phyloP scores from a whole-genome alignment of 202 grass and related monocot genomes.

The Musa balbisiana region DNA sequence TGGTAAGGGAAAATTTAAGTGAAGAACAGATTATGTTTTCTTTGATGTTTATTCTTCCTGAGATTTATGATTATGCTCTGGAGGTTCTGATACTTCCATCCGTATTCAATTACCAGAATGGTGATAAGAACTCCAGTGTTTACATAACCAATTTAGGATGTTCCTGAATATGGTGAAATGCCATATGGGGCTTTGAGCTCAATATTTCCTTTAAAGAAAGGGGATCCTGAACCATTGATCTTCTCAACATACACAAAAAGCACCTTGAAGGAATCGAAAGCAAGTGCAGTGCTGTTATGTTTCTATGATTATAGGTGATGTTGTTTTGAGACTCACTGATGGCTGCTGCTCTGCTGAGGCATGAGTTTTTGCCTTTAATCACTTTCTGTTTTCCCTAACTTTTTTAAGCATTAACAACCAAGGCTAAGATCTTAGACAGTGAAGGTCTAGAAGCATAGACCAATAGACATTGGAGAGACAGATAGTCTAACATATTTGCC shows the following conservation, averaged over 20 bases:
- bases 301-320: background rate
- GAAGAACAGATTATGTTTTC: no score
- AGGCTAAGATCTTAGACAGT: no score
- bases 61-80: no score
- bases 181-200: background rate
- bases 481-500: no score
- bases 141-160: background rate
- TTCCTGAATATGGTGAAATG: background rate
- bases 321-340: slow-evolving; percentile 1
- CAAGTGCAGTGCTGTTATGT: background rate
- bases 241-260: background rate
- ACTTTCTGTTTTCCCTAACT: no score
- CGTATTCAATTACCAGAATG: no score
- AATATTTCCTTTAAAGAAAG: background rate
- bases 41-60: no score
- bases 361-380: background rate
- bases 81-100: no score
- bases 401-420: no score
- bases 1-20: no score
- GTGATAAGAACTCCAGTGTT: background rate
- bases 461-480: no score
- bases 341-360: background rate
- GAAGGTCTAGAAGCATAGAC: no score
- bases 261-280: background rate
- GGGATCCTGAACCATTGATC: background rate